Evolutionary conservation across 805 yeast species (phyloP), one percentile per base, ranked within the genome.

Genomic region (Scheffersomyces ergatensis): DNA sequence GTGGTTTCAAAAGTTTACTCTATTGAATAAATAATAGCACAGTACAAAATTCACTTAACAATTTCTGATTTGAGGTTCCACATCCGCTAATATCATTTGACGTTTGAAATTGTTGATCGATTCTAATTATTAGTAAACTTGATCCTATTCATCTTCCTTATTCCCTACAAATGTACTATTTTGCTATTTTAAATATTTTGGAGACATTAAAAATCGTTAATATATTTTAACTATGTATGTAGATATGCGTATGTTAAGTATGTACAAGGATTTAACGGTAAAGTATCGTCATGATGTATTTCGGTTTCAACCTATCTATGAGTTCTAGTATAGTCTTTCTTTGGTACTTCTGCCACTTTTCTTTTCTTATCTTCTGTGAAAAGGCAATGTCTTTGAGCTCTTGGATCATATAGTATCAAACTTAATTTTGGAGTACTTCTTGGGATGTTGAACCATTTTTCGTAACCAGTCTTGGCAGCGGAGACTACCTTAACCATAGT

Each of bases 341-440:
- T 65, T 18, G 60, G 52, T 23, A 54, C 47, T 42, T 75, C 81
- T 6, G 80, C 80, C 12, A 83, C 77, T 63, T 85, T 89, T 63
- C 99, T 80, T 74, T 88, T 89, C 62, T 86, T 87, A 39, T 85
- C 78, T 62, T 92, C 99, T 23, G 82, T 80, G 70, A 93, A 92
- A 45, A 92, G 71, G 38, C 93, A 96, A 69, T 89, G 97, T 63
- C 96, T 82, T 64, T 85, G 82, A 9, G 88, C 97, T 45, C 67
- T 49, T 2, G 96, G 96, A 58, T 89, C 97, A 57, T 89, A 89
- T 53, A 93, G 78, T 24, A 90, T 83, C 57, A 89, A 93, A 36
- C 80, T 81, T 47, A 92, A 82, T 42, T 79, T 72, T 36, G 87
- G 86, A 3, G 95, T 81, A 39, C 86, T 81, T 70, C 97, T 83